A percentile compares a stretch with the other conserved stretches of the same genome.
phyloP scores from a whole-genome alignment of 495 filamentous ascomycete species.

The Cryomyces antarcticus region DNA sequence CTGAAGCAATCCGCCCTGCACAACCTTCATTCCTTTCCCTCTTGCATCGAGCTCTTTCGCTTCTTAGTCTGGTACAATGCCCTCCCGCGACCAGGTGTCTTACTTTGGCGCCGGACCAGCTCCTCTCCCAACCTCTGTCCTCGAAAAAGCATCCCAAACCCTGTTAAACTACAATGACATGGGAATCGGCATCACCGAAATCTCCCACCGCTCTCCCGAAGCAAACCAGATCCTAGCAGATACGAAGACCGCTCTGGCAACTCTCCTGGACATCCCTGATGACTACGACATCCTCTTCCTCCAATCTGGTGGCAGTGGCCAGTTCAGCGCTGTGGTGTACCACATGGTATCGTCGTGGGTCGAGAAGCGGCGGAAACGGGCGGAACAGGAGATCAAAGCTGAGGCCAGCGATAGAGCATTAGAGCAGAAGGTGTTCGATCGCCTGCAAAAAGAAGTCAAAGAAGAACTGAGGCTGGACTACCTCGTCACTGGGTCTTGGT shows the following conservation, averaged over 20 bases:
- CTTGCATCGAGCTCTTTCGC: no score
- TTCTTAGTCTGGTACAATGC: conserved; percentile 19
- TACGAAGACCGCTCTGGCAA: conserved; percentile 13
- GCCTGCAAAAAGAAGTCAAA: conserved; percentile 40
- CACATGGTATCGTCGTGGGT: conserved; percentile 73
- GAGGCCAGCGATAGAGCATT: conserved; percentile 6
- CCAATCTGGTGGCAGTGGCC: conserved; percentile 65
- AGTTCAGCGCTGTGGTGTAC: conserved; percentile 64
- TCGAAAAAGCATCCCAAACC: conserved; percentile 49
- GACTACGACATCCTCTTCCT: conserved; percentile 65
- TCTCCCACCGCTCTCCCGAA: conserved; percentile 69
- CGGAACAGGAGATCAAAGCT: conserved; percentile 17
- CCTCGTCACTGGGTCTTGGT: conserved; percentile 85
- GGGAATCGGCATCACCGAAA: conserved; percentile 66
- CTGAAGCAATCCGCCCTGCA: no score
- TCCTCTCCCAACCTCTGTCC: conserved; percentile 54
- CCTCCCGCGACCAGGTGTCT: conserved; percentile 38
- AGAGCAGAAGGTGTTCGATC: conserved; percentile 34
- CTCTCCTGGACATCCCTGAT: conserved; percentile 52
- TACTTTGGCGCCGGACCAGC: conserved; percentile 85
- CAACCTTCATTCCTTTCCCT: no score
- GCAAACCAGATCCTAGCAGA: conserved; percentile 30
- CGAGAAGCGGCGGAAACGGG: conserved; percentile 28
- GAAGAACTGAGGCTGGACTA: conserved; percentile 65
- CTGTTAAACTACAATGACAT: conserved; percentile 67